phyloP scores from a whole-genome alignment of 1,139 yeast species.

The Kodamaea suecica region DNA sequence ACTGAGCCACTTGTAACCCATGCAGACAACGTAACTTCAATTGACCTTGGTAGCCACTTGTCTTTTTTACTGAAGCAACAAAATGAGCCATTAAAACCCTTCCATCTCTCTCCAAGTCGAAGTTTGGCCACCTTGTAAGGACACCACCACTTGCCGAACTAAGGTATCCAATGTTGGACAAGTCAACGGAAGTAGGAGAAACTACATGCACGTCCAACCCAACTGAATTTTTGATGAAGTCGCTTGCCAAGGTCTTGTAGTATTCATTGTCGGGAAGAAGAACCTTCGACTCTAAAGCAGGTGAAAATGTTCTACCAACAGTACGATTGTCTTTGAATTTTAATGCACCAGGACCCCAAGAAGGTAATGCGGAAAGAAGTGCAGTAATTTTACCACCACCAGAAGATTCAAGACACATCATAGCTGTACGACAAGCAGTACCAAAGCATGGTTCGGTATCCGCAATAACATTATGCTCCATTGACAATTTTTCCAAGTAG shows the following conservation, averaged over 20 bases:
- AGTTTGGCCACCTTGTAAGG: slow-evolving; percentile 63
- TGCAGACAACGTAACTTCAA: slow-evolving; percentile 83
- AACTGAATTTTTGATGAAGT: slow-evolving; percentile 56
- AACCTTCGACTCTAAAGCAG: slow-evolving; percentile 54
- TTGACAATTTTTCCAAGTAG: slow-evolving; percentile 48
- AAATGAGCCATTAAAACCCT: slow-evolving; percentile 61
- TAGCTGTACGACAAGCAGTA: slow-evolving; percentile 70
- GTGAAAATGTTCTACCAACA: slow-evolving; percentile 37
- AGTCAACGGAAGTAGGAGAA: slow-evolving; percentile 63
- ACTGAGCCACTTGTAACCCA: slow-evolving; percentile 81
- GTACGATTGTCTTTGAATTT: slow-evolving; percentile 46
- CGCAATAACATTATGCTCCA: slow-evolving; percentile 35
- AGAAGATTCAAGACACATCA: slow-evolving; percentile 54
- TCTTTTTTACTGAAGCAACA: slow-evolving; percentile 41
- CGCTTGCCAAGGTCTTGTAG: slow-evolving; percentile 59
- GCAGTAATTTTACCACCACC: slow-evolving; percentile 85
- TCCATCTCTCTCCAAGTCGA: slow-evolving; percentile 70
- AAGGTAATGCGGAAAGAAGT: slow-evolving; percentile 66
- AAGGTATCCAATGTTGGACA: slow-evolving; percentile 70
- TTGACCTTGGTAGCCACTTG: slow-evolving; percentile 75
- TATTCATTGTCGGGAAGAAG: slow-evolving; percentile 61
- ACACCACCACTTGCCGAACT: slow-evolving; percentile 73
- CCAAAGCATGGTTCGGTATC: slow-evolving; percentile 77
- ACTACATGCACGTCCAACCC: slow-evolving; percentile 78
- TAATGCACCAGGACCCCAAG: slow-evolving; percentile 83